A percentile compares a stretch with the other conserved stretches of the same genome.
These are phyloP conservation scores for Eimeria acervulina DNA, from an alignment of 169 alveolate species.

Conservation along the genomic window DNA sequence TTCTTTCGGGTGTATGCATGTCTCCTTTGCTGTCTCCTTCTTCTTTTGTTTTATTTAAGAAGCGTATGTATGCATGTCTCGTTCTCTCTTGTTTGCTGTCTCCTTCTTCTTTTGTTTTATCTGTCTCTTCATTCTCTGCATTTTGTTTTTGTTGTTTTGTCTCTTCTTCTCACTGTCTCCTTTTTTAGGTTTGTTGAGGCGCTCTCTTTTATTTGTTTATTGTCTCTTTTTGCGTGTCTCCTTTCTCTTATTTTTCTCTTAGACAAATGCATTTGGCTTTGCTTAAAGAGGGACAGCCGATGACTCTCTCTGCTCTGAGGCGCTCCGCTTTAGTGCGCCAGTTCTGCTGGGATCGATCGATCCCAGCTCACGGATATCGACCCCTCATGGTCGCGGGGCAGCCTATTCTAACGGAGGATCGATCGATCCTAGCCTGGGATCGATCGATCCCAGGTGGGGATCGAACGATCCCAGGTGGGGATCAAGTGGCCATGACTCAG, in stretches of 20 bases:
- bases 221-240: too few species aligned
- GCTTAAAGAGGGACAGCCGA: background rate
- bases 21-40: background rate
- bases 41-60: background rate
- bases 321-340: background rate
- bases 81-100: background rate
- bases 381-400: background rate
- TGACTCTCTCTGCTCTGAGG: background rate
- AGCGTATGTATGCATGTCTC: too few species aligned
- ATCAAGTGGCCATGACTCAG: background rate
- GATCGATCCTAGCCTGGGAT: background rate
- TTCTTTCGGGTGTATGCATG: background rate
- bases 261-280: conserved; percentile 14
- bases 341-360: background rate
- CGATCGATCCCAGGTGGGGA: conserved; percentile 26
- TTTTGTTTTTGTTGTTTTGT: background rate
- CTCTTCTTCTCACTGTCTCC: background rate
- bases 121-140: background rate
- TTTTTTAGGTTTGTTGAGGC: background rate
- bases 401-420: background rate
- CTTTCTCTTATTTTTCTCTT: background rate
- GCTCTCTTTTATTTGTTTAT: background rate
- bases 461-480: background rate
- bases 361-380: background rate
- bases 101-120: background rate